Conservation (phyloP, 208 protist genomes). For the Trypanosoma caninum region DNA sequence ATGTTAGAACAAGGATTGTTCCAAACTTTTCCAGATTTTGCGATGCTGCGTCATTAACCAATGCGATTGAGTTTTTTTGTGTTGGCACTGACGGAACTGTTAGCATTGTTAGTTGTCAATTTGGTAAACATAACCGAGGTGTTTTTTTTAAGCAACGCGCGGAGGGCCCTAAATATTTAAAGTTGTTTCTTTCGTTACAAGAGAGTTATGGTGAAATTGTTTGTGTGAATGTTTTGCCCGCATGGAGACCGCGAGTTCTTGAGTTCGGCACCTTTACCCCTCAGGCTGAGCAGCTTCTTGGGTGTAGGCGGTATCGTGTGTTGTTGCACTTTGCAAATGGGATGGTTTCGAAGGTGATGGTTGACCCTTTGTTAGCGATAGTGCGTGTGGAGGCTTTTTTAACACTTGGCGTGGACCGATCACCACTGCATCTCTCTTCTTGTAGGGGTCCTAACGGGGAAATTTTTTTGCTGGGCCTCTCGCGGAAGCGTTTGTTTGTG, state of each 20-base stretch:
- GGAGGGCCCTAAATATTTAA: conserved; percentile 28
- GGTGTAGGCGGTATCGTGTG: conserved; percentile 59
- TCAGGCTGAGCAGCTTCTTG: conserved; percentile 39
- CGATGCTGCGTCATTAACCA: conserved; percentile 32
- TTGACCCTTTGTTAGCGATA: conserved; percentile 42
- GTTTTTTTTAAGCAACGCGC: conserved; percentile 58
- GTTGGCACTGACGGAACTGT: conserved; percentile 73
- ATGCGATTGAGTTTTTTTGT: conserved; percentile 67
- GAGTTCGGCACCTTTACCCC: conserved; percentile 58
- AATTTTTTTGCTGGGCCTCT: conserved; percentile 43
- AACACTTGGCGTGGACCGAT: conserved; percentile 40
- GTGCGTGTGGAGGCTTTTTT: conserved; percentile 69
- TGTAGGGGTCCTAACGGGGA: conserved; percentile 5
- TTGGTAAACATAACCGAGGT: conserved; percentile 57
- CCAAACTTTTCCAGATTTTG: conserved; percentile 42
- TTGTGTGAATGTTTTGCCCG: conserved; percentile 47
- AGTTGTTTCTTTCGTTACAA: conserved; percentile 54
- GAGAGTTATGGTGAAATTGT: conserved; percentile 44
- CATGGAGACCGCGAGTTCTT: conserved; percentile 46
- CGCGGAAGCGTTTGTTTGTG: conserved; percentile 19
- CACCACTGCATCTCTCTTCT: conserved; percentile 33
- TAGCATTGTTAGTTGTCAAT: conserved; percentile 56
- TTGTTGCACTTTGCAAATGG: conserved; percentile 49
- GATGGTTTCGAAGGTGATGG: conserved; percentile 62
- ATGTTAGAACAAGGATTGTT: conserved; percentile 42